Conservation (phyloP, 345 rosid genomes). For the Clarkia xantiana region DNA sequence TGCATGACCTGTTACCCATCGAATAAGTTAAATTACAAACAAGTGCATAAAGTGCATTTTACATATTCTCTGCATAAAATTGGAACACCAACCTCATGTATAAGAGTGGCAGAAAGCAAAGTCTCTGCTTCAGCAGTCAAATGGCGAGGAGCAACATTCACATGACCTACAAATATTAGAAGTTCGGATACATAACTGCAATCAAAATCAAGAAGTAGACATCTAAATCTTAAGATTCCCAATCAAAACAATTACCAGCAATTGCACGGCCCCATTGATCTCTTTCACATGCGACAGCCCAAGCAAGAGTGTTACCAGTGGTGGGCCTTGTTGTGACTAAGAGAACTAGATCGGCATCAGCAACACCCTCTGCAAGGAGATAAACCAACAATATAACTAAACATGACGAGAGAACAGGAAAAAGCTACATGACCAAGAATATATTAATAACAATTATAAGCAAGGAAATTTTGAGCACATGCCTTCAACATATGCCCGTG, state of each 20-base stretch:
- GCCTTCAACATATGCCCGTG: slow-evolving; percentile 91
- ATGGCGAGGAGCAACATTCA: slow-evolving; percentile 99
- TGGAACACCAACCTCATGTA: slow-evolving; percentile 60
- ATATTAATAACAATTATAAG: not conserved
- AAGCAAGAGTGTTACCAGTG: slow-evolving; percentile 96
- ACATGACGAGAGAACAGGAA: not conserved
- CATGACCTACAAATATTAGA: slow-evolving; percentile 54
- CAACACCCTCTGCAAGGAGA: slow-evolving; percentile 56
- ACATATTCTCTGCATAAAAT: slow-evolving; percentile 6
- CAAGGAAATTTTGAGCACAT: slow-evolving; percentile 5
- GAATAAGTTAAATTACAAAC: slow-evolving; percentile 5
- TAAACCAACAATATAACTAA: not conserved
- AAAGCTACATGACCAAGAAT: too few relatives aligned
- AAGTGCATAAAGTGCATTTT: slow-evolving; percentile 1
- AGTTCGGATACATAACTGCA: slow-evolving; percentile 1
- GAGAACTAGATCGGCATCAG: slow-evolving; percentile 83
- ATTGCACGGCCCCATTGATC: slow-evolving; percentile 99
- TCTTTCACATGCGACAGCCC: slow-evolving; percentile 99
- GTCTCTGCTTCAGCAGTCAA: slow-evolving; percentile 95
- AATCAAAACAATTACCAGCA: slow-evolving; percentile 44
- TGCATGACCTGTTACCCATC: slow-evolving; percentile 74
- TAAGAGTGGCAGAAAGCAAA: slow-evolving; percentile 89
- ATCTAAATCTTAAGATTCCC: not conserved
- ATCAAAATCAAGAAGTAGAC: not conserved
- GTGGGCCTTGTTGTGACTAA: slow-evolving; percentile 98